phyloP scores from a whole-genome alignment of 176 grass and related monocot genomes.

The Oryza glaberrima region DNA sequence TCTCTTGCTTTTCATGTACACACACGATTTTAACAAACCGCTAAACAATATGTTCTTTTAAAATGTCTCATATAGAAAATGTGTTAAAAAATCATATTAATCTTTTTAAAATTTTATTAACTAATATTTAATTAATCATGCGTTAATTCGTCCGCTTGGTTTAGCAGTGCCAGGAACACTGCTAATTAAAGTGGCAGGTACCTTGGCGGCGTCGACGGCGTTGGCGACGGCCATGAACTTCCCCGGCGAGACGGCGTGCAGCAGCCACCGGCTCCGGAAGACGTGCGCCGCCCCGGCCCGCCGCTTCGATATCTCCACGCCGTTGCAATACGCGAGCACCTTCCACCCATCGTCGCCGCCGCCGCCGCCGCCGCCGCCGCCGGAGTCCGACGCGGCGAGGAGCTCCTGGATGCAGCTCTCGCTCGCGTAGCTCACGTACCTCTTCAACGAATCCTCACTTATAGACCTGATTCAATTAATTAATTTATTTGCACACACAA shows the following conservation, averaged over 20 bases:
- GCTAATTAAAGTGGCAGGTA: background rate
- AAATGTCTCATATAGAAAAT: too few relatives aligned
- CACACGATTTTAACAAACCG: too few relatives aligned
- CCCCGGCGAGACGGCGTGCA: conserved; percentile 74
- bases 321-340: conserved; percentile 76
- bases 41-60: too few relatives aligned
- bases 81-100: too few relatives aligned
- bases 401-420: conserved; percentile 99
- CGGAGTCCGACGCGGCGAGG: conserved; percentile 78
- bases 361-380: conserved; percentile 21
- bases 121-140: too few relatives aligned
- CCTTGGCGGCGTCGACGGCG: conserved; percentile 96
- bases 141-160: too few relatives aligned
- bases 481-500: background rate
- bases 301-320: conserved; percentile 91
- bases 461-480: conserved; percentile 60
- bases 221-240: conserved; percentile 94
- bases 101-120: too few relatives aligned
- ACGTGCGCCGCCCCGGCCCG: conserved; percentile 60
- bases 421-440: conserved; percentile 91
- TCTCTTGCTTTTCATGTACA: too few relatives aligned
- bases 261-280: conserved; percentile 87
- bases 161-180: too few relatives aligned
- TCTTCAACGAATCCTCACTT: conserved; percentile 84
- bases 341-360: conserved; percentile 70